Base-by-base conservation (phyloP, 257 asterid genomes). In the Nicotiana otophora region DNA sequence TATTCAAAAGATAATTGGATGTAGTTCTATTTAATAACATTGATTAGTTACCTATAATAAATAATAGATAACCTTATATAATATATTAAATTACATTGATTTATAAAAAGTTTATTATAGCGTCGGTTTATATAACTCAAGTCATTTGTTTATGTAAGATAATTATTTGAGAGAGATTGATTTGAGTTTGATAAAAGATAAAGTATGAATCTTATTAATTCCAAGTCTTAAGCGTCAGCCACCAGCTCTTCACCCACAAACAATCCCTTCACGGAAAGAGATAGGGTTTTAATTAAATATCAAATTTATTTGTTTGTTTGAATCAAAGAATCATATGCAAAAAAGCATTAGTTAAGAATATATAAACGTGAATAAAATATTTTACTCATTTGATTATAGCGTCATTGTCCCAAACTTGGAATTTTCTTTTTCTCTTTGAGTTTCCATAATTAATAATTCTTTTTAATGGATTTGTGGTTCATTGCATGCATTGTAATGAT, bases 121-220 rank as follows among this genome's bases (percentile, higher is more conserved):
- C 46, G 10, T 39, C 10, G 0, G 9, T 39, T 39, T 39, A 39
- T 39, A 39, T 39, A 39, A 39, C 46, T 39, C 7, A 7, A 39
- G 2, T 39, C 46, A 2, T 39, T 39, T 23, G 8, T 36, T 3
- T 46, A 46, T 74, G 23, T 5, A 74, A 46, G 42, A 74, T 26
- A 11, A 74, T 74, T 74, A 74, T 74, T n/a, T 11, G 60, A 23
- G 60, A 46, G 66, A 60, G 42, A 48, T n/a, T 72, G 5, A 8
- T 46, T 72, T 72, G 80, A 74, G 80, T 74, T 74, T 74, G 62
- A 74, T 74, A 26, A 48, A 74, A 48, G 80, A 48, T 74, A 26
- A 48, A 26, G 80, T 7, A 48, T 48, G 61, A 48, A 48, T 48
- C 31, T 26, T 8, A 42, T 7, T 48, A 12, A 14, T 14, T 55